phyloP scores from a whole-genome alignment of 2,329 filamentous ascomycete species.

The Furcasterigmium sp. region DNA sequence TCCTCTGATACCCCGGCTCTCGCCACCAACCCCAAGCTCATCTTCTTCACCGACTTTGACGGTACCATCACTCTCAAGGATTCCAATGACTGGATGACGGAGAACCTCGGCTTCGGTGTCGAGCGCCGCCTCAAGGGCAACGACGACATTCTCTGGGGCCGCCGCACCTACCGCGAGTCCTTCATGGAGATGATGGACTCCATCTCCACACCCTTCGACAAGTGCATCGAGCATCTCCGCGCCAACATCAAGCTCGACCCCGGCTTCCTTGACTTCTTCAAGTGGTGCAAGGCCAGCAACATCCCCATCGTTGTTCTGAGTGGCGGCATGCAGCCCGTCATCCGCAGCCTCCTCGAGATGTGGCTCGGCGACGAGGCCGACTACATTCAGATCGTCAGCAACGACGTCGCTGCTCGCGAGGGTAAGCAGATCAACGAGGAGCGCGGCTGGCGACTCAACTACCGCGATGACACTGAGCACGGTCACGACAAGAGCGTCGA shows the following conservation, averaged over 20 bases:
- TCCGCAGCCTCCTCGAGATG: constrained; percentile 73
- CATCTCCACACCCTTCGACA: constrained; percentile 70
- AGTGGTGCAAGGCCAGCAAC: constrained; percentile 75
- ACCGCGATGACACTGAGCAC: constrained; percentile 82
- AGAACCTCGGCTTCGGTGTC: constrained; percentile 81
- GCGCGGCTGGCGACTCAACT: constrained; percentile 82
- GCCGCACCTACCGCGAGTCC: constrained; percentile 72
- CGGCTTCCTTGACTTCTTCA: constrained; percentile 80
- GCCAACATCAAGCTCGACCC: constrained; percentile 86
- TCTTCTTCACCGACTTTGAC: constrained; percentile 99
- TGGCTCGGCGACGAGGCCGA: constrained; percentile 74
- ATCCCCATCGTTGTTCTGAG: constrained; percentile 89
- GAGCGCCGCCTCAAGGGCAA: constrained; percentile 69
- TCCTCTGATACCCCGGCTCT: constrained; percentile 48
- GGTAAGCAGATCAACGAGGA: constrained; percentile 72
- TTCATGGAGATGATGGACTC: constrained; percentile 93
- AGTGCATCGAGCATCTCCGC: constrained; percentile 75
- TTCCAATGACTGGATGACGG: constrained; percentile 70
- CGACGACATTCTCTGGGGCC: constrained; percentile 67
- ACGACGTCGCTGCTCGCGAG: constrained; percentile 62
- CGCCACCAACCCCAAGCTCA: constrained; percentile 72
- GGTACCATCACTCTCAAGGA: constrained; percentile 80
- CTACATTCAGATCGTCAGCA: constrained; percentile 86
- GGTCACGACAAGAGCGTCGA: constrained; percentile 97
- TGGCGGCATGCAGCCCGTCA: constrained; percentile 89